Evolutionary conservation across 2,329 filamentous ascomycete genomes (phyloP).

Genomic region (Fusarium compactum): DNA sequence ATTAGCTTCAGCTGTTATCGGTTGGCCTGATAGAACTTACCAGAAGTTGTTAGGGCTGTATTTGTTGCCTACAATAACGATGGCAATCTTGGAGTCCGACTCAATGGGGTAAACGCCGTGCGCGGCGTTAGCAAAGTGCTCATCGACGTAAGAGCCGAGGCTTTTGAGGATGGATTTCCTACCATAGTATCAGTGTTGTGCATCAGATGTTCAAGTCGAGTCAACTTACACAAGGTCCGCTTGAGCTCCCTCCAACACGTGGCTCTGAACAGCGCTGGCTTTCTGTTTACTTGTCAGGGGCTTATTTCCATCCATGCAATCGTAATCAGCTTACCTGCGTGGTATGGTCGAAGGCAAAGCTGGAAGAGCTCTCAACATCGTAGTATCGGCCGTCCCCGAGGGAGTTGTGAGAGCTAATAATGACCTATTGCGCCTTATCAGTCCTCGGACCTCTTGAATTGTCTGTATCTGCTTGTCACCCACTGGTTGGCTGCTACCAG

Average conservation of each 20-base stretch:
- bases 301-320: neutral
- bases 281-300: constrained; percentile 64
- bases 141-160: constrained; percentile 79
- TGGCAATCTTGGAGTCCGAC: constrained; percentile 79
- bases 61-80: constrained; percentile 92
- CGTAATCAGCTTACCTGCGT: constrained; percentile 69
- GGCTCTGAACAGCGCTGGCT: constrained; percentile 83
- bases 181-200: constrained; percentile 35
- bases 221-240: constrained; percentile 79
- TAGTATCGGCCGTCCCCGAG: constrained; percentile 87
- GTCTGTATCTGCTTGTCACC: constrained; percentile 22
- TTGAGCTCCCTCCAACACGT: constrained; percentile 81
- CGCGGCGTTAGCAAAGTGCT: constrained; percentile 88
- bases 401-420: constrained; percentile 88
- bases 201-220: neutral
- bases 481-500: constrained; percentile 77
- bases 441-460: neutral
- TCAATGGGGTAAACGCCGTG: constrained; percentile 86
- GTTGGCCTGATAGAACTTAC: constrained; percentile 60
- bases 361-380: constrained; percentile 87
- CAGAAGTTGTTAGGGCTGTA: constrained; percentile 99
- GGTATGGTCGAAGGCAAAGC: constrained; percentile 88
- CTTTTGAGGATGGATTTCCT: constrained; percentile 88
- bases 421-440: constrained; percentile 65
- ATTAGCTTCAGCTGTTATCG: constrained; percentile 31